Conservation (phyloP, 352 stramenopile species). For the Globisporangium lucens region DNA sequence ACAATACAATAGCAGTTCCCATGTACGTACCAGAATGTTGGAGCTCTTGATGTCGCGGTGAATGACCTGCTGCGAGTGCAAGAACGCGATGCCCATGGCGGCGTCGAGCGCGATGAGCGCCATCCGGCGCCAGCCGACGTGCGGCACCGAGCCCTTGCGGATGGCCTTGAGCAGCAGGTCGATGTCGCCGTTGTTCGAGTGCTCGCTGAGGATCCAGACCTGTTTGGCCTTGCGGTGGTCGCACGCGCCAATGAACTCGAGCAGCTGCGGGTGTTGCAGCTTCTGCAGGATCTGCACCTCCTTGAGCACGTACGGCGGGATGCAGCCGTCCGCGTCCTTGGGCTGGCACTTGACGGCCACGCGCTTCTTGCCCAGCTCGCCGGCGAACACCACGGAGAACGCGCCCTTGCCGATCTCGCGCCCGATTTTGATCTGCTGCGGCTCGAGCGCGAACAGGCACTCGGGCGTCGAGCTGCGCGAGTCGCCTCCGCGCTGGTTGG, state of each 20-base stretch:
- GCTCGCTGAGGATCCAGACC: constrained; percentile 83
- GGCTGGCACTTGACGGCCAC: constrained; percentile 86
- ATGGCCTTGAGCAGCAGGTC: constrained; percentile 63
- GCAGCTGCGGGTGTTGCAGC: constrained; percentile 64
- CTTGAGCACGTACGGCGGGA: constrained; percentile 72
- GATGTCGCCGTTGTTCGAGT: constrained; percentile 72
- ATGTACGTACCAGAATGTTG: constrained; percentile 56
- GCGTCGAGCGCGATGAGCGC: constrained; percentile 72
- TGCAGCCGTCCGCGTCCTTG: constrained; percentile 65
- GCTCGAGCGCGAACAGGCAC: constrained; percentile 54
- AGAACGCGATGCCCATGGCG: constrained; percentile 92
- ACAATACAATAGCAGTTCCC: background rate
- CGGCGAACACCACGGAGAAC: constrained; percentile 77
- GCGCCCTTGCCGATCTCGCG: constrained; percentile 84
- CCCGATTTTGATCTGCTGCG: constrained; percentile 62
- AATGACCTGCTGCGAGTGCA: constrained; percentile 88
- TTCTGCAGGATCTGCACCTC: constrained; percentile 71
- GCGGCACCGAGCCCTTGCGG: constrained; percentile 34
- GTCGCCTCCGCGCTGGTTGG: constrained; percentile 32
- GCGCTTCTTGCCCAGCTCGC: constrained; percentile 66
- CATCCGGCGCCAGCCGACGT: constrained; percentile 63
- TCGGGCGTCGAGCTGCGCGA: constrained; percentile 19
- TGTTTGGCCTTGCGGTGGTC: constrained; percentile 70
- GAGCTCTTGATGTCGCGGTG: constrained; percentile 89
- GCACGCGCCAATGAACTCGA: constrained; percentile 73